Evolutionary conservation across 116 monocot genomes (phyloP), one percentile per base, ranked within the genome.

Genomic region (Phalaenopsis hybrid): DNA sequence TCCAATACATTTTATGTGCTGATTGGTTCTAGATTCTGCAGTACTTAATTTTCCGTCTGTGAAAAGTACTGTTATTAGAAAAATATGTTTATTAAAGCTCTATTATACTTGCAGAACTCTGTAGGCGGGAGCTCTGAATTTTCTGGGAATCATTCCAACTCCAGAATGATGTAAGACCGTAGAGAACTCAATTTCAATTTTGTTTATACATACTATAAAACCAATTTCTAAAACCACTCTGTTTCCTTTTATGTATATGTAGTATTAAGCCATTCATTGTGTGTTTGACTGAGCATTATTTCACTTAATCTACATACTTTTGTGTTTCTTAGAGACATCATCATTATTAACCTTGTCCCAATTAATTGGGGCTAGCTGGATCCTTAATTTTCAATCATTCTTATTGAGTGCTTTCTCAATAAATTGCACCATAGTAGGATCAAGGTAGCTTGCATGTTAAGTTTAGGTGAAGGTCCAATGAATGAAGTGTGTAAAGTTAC

Each of bases 91-190:
- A 75, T 44, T 75, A 45, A 43, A 6, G 45, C 45, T 55, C 55
- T 2, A 20, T 75, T 75, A 7, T 75, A 16, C 55, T 16, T 88
- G 82, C 92, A 99, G 99, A 99, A 95, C 84, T 99, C 99, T 41
- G 91, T 93, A 11, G 99, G 99, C 81, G 99, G 99, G 75, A 87
- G 81, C 55, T 99, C 99, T 86, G 99, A 89, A 83, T 83, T 88
- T 67, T 88, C 95, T 55, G 99, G 99, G 79, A 57, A 87, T 78
- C 99, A 99, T 83, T 87, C 82, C 72, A 99, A 95, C 81, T 89
- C 88, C 43, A 89, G 77, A 81, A 93, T 93, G 88, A 85, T 57
- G 97, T 94, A 88, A 86, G 88, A 57, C 48, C 48, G 23, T 15
- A 65, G 20, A 41, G 72, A 73, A 73, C 15, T 28, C 23, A 67